Conservation (phyloP, 371 early-diverging fungal species). For the Choanephora cucurbitarum region DNA sequence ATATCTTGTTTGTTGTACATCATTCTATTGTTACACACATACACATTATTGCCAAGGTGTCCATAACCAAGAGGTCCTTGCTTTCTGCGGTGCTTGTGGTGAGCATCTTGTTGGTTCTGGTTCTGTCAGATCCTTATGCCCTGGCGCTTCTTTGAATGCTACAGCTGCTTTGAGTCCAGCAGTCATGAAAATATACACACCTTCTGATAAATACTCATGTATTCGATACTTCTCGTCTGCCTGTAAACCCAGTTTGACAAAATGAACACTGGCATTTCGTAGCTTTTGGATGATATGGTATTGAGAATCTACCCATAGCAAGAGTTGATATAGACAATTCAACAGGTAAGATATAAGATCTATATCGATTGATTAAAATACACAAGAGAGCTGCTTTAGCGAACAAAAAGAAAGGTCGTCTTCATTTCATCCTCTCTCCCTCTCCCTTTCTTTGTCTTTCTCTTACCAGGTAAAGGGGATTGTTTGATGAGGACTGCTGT, state of each 20-base stretch:
- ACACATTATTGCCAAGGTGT: conserved; percentile 6
- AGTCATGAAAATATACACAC: conserved; percentile 54
- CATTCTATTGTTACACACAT: neutral
- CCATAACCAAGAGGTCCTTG: conserved; percentile 18
- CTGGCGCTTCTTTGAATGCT: conserved; percentile 64
- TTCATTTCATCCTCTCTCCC: too few relatives aligned
- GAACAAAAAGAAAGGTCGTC: too few relatives aligned
- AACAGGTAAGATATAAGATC: conserved; percentile 36
- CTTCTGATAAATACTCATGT: conserved; percentile 59
- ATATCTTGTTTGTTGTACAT: too few relatives aligned
- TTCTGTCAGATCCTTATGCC: conserved; percentile 25
- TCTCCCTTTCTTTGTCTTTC: too few relatives aligned
- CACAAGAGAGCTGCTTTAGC: too few relatives aligned
- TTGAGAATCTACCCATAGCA: conserved; percentile 52
- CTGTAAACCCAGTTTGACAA: conserved; percentile 54
- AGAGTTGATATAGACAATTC: conserved; percentile 47
- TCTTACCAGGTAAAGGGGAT: conserved; percentile 60
- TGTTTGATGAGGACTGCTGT: conserved; percentile 62
- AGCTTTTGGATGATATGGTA: conserved; percentile 55
- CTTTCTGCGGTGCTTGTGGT: conserved; percentile 10
- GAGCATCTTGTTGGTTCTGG: neutral
- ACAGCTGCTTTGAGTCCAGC: conserved; percentile 63
- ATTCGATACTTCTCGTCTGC: conserved; percentile 63
- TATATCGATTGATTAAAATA: too few relatives aligned
- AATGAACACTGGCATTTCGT: conserved; percentile 51